phyloP scores from a whole-genome alignment of 2,329 filamentous ascomycete species.

The Talaromyces sp. region DNA sequence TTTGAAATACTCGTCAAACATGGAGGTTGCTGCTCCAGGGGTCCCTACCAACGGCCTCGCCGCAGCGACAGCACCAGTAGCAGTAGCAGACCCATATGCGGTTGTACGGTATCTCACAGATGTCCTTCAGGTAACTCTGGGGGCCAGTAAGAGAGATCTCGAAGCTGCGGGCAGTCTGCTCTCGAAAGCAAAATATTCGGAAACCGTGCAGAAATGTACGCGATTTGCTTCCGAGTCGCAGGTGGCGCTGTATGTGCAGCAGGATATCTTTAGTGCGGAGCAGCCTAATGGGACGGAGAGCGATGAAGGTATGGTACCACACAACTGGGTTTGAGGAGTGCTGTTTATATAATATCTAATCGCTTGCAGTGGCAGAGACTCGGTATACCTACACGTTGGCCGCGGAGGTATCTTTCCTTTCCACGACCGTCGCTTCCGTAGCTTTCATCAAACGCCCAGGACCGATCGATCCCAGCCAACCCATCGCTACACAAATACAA shows the following conservation, averaged over 20 bases:
- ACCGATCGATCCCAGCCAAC: conserved; percentile 77
- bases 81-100: conserved; percentile 57
- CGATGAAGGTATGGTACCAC: conserved; percentile 39
- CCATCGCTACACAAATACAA: conserved; percentile 83
- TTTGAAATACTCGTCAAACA: conserved; percentile 23
- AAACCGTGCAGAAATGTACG: conserved; percentile 82
- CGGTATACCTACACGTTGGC: conserved; percentile 74
- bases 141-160: conserved; percentile 73
- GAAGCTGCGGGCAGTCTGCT: conserved; percentile 78
- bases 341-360: background rate
- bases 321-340: background rate
- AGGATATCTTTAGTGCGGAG: conserved; percentile 60
- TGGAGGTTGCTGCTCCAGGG: conserved; percentile 40
- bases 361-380: conserved; percentile 27
- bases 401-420: conserved; percentile 71
- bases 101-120: conserved; percentile 70
- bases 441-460: conserved; percentile 85
- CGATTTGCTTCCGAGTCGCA: conserved; percentile 88
- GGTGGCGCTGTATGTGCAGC: conserved; percentile 85
- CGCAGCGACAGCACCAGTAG: conserved; percentile 28
- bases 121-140: conserved; percentile 70
- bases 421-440: conserved; percentile 78
- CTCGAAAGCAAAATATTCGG: conserved; percentile 65
- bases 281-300: conserved; percentile 42
- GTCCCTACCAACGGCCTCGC: conserved; percentile 34